Evolutionary conservation across 306 rosid genomes (phyloP).

Genomic region (Citrullus colocynthis): DNA sequence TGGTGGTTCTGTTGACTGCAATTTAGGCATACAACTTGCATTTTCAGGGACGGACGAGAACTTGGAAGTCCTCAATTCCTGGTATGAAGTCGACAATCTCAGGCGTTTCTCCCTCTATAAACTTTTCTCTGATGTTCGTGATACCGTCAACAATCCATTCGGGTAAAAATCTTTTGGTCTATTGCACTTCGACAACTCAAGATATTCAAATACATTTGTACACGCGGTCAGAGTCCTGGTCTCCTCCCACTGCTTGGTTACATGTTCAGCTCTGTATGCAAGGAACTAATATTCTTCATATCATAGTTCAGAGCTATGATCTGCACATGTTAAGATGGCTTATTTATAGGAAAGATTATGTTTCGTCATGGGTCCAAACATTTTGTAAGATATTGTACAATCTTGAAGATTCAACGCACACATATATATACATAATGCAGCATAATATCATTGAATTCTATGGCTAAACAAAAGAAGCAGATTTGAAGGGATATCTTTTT

Average conservation of each 20-base stretch:
- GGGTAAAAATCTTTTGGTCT: background rate
- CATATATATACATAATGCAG: background rate
- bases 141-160: constrained; percentile 24
- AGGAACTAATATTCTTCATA: background rate
- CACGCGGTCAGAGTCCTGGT: too few species aligned
- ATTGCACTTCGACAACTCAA: too few species aligned
- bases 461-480: background rate
- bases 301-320: constrained; percentile 6
- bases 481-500: background rate
- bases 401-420: background rate
- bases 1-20: constrained; percentile 43
- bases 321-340: background rate
- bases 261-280: background rate
- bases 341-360: background rate
- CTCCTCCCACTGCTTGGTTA: too few species aligned
- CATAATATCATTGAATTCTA: background rate
- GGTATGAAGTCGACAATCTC: constrained; percentile 70
- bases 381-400: background rate
- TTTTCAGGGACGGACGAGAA: constrained; percentile 87
- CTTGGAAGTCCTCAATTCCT: constrained; percentile 61
- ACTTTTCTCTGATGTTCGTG: constrained; percentile 40
- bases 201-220: too few species aligned
- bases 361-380: background rate
- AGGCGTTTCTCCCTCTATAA: constrained; percentile 43
- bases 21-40: constrained; percentile 51